phyloP scores from a whole-genome alignment of 2,329 filamentous ascomycete species.

The Cadophora sp. region DNA sequence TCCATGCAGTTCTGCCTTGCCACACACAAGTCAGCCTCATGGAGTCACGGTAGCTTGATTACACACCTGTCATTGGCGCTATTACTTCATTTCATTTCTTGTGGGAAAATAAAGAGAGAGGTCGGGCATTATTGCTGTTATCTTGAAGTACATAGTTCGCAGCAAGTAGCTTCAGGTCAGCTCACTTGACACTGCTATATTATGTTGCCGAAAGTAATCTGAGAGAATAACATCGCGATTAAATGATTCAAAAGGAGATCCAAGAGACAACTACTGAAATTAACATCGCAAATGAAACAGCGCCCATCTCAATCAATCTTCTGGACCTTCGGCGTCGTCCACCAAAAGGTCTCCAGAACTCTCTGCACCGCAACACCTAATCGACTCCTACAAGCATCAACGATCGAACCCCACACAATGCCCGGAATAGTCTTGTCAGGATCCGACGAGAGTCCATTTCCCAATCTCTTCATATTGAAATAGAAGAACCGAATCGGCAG shows the following conservation, averaged over 20 bases:
- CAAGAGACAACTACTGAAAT: not conserved
- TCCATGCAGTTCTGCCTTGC: not conserved
- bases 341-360: not conserved
- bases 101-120: too few relatives aligned
- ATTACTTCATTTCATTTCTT: too few relatives aligned
- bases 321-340: slow-evolving; percentile 5
- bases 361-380: not conserved
- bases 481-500: slow-evolving; percentile 47
- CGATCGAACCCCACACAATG: slow-evolving; percentile 18
- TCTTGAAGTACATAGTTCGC: too few relatives aligned
- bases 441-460: slow-evolving; percentile 41
- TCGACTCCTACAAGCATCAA: not conserved
- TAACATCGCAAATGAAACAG: not conserved
- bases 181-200: not conserved
- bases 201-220: not conserved
- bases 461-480: slow-evolving; percentile 46
- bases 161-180: too few relatives aligned
- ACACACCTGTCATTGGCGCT: too few relatives aligned
- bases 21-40: not conserved
- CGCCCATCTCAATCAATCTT: slow-evolving; percentile 10
- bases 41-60: too few relatives aligned
- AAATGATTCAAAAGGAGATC: not conserved
- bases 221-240: not conserved
- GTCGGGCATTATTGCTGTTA: too few relatives aligned
- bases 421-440: slow-evolving; percentile 43